Percentiles rank a stretch among this genome's conserved stretches.
These are phyloP conservation scores for Linnemannia schmuckeri DNA, from an alignment of 192 early-diverging fungal genomes.

Conservation along the genomic window DNA sequence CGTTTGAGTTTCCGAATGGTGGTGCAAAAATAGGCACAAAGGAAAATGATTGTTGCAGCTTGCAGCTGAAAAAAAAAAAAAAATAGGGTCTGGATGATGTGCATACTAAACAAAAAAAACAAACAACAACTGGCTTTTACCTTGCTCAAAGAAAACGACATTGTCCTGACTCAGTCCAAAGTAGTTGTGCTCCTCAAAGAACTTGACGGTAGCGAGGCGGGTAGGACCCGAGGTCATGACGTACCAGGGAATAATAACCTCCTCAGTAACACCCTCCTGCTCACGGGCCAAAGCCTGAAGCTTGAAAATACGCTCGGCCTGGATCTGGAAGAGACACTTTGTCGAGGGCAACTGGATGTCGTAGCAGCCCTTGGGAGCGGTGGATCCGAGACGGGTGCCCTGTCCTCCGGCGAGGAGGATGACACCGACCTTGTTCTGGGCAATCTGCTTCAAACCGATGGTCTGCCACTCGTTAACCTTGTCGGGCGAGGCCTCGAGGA, in stretches of 20 bases:
- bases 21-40: conserved; percentile 7
- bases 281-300: conserved; percentile 77
- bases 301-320: conserved; percentile 92
- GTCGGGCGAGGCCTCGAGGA: conserved; percentile 63
- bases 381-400: conserved; percentile 86
- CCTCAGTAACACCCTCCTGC: conserved; percentile 40
- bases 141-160: conserved; percentile 97
- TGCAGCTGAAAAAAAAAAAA: background rate
- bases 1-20: background rate
- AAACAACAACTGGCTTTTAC: conserved; percentile 39
- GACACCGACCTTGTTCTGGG: conserved; percentile 91
- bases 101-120: background rate
- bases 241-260: conserved; percentile 95
- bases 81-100: background rate
- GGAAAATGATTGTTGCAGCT: background rate
- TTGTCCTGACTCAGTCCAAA: conserved; percentile 91
- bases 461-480: conserved; percentile 77
- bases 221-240: conserved; percentile 99
- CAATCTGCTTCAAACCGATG: conserved; percentile 84
- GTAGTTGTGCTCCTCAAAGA: conserved; percentile 85
- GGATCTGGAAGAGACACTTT: conserved; percentile 93
- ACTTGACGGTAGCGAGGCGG: conserved; percentile 77
- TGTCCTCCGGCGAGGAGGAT: conserved; percentile 95
- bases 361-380: conserved; percentile 94
- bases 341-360: conserved; percentile 91